Conservation (phyloP, 163 green algal genomes). For the Chloroidium sp. region DNA sequence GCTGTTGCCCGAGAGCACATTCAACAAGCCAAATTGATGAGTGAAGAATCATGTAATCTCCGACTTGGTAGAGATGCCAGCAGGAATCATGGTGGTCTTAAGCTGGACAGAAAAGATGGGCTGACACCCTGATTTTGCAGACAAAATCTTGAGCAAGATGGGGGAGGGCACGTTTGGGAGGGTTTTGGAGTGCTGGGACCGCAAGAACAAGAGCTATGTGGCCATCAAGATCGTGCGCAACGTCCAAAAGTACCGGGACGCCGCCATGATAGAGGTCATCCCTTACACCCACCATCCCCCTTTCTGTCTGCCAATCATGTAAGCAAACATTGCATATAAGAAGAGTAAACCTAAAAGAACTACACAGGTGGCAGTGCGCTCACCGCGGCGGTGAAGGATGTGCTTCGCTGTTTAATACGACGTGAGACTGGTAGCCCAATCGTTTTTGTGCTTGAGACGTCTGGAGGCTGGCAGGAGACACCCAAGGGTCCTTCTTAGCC, state of each 20-base stretch:
- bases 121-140: conserved; percentile 37
- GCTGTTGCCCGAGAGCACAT: no score
- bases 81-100: background rate
- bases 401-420: no score
- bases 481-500: background rate
- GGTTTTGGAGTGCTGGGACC: conserved; percentile 98
- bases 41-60: background rate
- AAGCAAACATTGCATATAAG: no score
- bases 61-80: background rate
- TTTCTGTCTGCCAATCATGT: no score
- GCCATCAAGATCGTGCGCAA: conserved; percentile 95
- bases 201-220: conserved; percentile 75
- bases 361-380: no score
- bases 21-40: background rate
- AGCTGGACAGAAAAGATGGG: background rate
- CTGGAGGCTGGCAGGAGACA: no score
- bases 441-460: no score
- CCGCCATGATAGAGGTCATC: conserved; percentile 92
- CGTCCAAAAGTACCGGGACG: conserved; percentile 55
- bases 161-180: conserved; percentile 95
- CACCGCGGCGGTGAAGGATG: no score
- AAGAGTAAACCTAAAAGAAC: no score
- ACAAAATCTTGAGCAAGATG: conserved; percentile 94
- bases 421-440: no score
- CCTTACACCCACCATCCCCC: no score